These are phyloP conservation scores for Penicillium flavigenum DNA, from an alignment of 495 filamentous ascomycete genomes.

Conservation along the genomic window DNA sequence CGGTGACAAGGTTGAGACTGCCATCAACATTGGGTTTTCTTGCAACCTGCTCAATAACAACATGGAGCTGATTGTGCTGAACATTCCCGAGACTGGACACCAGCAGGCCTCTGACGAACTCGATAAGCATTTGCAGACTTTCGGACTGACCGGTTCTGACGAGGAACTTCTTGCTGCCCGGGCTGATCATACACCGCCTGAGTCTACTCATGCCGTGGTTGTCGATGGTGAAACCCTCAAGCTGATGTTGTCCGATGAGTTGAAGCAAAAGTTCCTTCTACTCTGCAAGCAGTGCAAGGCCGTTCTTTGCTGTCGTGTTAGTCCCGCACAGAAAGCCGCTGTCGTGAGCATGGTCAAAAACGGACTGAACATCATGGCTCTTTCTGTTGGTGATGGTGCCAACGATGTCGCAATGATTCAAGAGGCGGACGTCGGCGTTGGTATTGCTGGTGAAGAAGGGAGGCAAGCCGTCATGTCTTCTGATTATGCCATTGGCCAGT, in stretches of 20 bases:
- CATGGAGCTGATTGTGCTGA: constrained; percentile 94
- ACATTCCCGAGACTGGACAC: constrained; percentile 71
- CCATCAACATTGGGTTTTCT: constrained; percentile 99
- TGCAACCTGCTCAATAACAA: constrained; percentile 97
- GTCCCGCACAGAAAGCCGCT: constrained; percentile 94
- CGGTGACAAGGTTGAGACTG: constrained; percentile 98
- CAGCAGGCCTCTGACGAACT: constrained; percentile 65
- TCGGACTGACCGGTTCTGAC: constrained; percentile 81
- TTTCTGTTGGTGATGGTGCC: constrained; percentile 95
- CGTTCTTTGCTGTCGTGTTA: constrained; percentile 97
- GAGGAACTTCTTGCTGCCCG: constrained; percentile 79
- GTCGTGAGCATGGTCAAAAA: constrained; percentile 94
- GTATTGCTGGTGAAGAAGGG: constrained; percentile 96
- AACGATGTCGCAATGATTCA: constrained; percentile 99
- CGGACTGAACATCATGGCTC: constrained; percentile 93
- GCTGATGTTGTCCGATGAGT: constrained; percentile 74
- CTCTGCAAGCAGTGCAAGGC: constrained; percentile 97
- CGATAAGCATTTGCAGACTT: constrained; percentile 67
- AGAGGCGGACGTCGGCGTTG: constrained; percentile 96
- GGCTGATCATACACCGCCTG: constrained; percentile 77
- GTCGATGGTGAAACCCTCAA: constrained; percentile 95
- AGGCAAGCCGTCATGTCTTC: constrained; percentile 98
- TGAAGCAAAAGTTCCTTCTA: constrained; percentile 89
- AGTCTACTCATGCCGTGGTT: constrained; percentile 89
- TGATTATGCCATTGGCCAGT: constrained; percentile 98